Conservation (phyloP, 495 filamentous ascomycete genomes). For the Xylaria flabelliformis region DNA sequence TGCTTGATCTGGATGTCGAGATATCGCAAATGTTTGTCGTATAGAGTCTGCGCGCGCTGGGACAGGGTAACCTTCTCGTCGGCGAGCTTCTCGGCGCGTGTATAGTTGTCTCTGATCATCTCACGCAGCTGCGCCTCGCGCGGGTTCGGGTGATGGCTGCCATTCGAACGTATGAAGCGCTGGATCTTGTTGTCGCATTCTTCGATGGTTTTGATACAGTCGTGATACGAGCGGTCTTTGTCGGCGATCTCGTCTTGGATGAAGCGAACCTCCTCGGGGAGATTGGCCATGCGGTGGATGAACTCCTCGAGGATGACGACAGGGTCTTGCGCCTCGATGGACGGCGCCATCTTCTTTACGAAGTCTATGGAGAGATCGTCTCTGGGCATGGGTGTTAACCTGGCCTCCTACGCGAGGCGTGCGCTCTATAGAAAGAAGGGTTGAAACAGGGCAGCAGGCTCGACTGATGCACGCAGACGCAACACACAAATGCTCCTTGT, state of each 20-base stretch:
- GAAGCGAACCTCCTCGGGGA: slow-evolving; percentile 90
- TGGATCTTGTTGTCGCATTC: slow-evolving; percentile 83
- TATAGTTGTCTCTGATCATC: slow-evolving; percentile 73
- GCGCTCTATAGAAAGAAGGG: slow-evolving; percentile 31
- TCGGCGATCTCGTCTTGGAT: slow-evolving; percentile 92
- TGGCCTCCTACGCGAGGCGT: slow-evolving; percentile 42
- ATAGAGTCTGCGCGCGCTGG: slow-evolving; percentile 75
- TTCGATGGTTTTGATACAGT: slow-evolving; percentile 74
- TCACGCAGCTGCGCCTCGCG: slow-evolving; percentile 80
- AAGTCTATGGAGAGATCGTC: slow-evolving; percentile 68
- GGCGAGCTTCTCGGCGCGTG: slow-evolving; percentile 73
- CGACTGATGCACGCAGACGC: slow-evolving; percentile 20
- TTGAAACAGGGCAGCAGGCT: slow-evolving; percentile 19
- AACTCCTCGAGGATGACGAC: slow-evolving; percentile 92
- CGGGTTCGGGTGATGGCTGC: slow-evolving; percentile 79
- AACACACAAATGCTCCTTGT: slow-evolving; percentile 3
- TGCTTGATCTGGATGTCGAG: slow-evolving; percentile 87
- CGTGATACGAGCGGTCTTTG: slow-evolving; percentile 81
- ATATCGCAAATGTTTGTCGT: slow-evolving; percentile 88
- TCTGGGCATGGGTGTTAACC: slow-evolving; percentile 64
- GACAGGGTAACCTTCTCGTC: slow-evolving; percentile 85
- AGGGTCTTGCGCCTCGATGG: slow-evolving; percentile 68
- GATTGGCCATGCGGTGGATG: slow-evolving; percentile 82
- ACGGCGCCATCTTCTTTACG: slow-evolving; percentile 59
- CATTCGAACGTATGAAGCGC: slow-evolving; percentile 86